A percentile compares a stretch with the other conserved stretches of the same genome.
Evolutionary conservation across 805 yeast genomes (phyloP).

Genomic region (Metschnikowia peoriensis): DNA sequence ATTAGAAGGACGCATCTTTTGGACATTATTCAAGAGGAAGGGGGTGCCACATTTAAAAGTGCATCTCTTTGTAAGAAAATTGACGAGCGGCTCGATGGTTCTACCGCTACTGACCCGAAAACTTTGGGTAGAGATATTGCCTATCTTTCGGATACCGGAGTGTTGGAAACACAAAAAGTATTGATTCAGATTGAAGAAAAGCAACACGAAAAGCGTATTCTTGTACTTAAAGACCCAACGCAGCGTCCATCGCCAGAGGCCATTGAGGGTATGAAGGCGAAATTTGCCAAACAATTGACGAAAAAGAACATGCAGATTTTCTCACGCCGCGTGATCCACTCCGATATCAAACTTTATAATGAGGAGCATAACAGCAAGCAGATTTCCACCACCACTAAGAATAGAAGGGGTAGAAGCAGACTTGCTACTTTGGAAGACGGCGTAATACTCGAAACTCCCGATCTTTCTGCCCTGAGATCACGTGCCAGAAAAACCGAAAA

Average conservation of each 20-base stretch:
- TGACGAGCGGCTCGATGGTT: slow-evolving; percentile 28
- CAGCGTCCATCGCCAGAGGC: slow-evolving; percentile 27
- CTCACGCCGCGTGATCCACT: slow-evolving; percentile 10
- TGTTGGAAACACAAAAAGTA: slow-evolving; percentile 24
- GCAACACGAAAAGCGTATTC: slow-evolving; percentile 28
- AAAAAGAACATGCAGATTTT: slow-evolving; percentile 12
- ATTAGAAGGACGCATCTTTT: slow-evolving; percentile 30
- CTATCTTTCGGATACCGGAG: slow-evolving; percentile 21
- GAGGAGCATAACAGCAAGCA: slow-evolving; percentile 9
- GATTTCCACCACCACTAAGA: slow-evolving; percentile 1
- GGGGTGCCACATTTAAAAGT: slow-evolving; percentile 38
- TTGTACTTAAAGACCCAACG: slow-evolving; percentile 29
- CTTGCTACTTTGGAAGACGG: slow-evolving; percentile 13
- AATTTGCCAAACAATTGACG: slow-evolving; percentile 14
- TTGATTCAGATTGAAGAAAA: slow-evolving; percentile 28
- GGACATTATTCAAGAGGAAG: slow-evolving; percentile 30
- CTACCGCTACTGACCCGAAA: slow-evolving; percentile 36
- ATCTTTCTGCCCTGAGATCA: not conserved
- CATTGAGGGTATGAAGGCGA: slow-evolving; percentile 26
- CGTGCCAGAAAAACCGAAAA: not conserved
- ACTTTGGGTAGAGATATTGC: slow-evolving; percentile 40
- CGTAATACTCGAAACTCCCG: not conserved
- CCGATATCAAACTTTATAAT: slow-evolving; percentile 15
- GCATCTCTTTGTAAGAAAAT: slow-evolving; percentile 31
- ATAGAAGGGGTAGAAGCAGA: slow-evolving; percentile 11